phyloP scores from a whole-genome alignment of 2,329 filamentous ascomycete genomes.

The Colletotrichum liaoningense region DNA sequence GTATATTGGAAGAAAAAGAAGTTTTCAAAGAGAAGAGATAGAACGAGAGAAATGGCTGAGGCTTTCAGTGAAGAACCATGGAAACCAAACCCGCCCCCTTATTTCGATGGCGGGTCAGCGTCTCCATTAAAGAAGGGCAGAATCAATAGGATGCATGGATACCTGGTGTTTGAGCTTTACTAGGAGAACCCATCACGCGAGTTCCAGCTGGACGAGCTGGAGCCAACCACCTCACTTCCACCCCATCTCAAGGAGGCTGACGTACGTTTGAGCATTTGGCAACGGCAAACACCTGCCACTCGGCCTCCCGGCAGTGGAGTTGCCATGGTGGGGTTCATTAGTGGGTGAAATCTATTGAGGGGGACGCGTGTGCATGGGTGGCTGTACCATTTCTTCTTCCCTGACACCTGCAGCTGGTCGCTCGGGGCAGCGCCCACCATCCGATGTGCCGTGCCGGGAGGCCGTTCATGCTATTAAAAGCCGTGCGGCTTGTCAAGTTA shows the following conservation, averaged over 20 bases:
- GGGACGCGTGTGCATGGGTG: conserved; percentile 26
- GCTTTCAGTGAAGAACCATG: not conserved
- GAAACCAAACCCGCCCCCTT: conserved; percentile 25
- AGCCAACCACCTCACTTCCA: not conserved
- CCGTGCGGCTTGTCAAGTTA: not conserved
- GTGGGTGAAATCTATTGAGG: not conserved
- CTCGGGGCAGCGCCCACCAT: conserved; percentile 15
- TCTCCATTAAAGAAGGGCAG: conserved; percentile 28
- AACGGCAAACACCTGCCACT: conserved; percentile 8
- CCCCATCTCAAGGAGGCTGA: conserved; percentile 28
- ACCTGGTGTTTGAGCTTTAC: conserved; percentile 29
- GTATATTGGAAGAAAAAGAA: not conserved
- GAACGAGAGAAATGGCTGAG: conserved; percentile 5
- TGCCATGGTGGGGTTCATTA: not conserved
- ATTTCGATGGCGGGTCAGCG: conserved; percentile 20
- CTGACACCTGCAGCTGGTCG: not conserved
- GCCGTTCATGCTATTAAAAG: conserved; percentile 31
- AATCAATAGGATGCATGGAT: conserved; percentile 12
- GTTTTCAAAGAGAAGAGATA: not conserved
- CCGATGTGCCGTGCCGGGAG: conserved; percentile 31
- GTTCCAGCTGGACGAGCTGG: not conserved
- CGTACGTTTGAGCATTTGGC: conserved; percentile 32
- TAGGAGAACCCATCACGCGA: conserved; percentile 1
- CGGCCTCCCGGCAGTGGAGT: conserved; percentile 10
- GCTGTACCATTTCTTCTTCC: conserved; percentile 8